Evolutionary conservation across 2,329 filamentous ascomycete genomes (phyloP), one percentile per base, ranked within the genome.

Genomic region (Teratosphaeria zuluensis): DNA sequence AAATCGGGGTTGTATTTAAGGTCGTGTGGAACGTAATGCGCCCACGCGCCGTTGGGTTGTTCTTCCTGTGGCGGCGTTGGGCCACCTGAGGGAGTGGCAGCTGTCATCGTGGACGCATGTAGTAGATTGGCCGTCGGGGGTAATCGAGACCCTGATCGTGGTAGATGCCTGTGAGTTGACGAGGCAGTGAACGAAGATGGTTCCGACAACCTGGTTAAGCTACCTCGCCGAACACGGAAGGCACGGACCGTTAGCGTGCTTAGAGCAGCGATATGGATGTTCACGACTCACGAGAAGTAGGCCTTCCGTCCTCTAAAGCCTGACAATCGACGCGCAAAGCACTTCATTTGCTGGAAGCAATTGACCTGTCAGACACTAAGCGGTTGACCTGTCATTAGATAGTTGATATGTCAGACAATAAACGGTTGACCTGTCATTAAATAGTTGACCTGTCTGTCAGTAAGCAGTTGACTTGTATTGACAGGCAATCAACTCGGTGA

Each of bases 1-100:
- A 77, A 79, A 30, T 65, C 65, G 56, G 73, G 72, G 63, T 72
- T 68, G 72, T 78, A 78, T 19, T 72, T 69, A 12, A 78, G 72
- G 51, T 75, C 73, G 58, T 73, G 70, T 3, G 75, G 75, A 9
- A 76, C 73, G 63, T 76, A 78, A 65, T 73, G 70, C 55, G 75
- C 70, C 59, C 68, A 69, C 24, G 55, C 51, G 59, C 58, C 53
- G 33, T 58, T 59, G 1, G 62, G 58, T 14, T 54, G 60, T 31
- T 64, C 61, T 48, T 68, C 66, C 32, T 64, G 62, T 5, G 65
- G 64, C 28, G 65, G 64, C 2, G 65, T 64, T 28, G 59, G 59
- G 28, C 35, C 35, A 33, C 51, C 42, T 19, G 42, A n/a, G 1
- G 42, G 42, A 8, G 42, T 48, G 16, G 16, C 42, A 21, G 42